phyloP scores from a whole-genome alignment of 2,329 filamentous ascomycete species.

The Metarhizium anisopliae region DNA sequence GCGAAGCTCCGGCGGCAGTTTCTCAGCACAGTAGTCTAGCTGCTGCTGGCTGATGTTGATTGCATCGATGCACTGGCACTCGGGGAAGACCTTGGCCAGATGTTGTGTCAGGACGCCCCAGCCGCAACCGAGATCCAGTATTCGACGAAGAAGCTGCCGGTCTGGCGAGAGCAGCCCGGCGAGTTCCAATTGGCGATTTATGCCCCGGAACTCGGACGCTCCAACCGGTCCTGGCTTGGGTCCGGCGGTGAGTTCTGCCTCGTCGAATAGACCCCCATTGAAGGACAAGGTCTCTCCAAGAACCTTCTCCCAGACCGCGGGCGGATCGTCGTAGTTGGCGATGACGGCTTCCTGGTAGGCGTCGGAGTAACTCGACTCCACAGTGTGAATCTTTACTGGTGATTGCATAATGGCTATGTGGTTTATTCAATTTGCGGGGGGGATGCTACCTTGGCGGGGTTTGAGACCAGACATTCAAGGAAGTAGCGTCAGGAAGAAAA shows the following conservation, averaged over 20 bases:
- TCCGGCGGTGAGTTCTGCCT: slow-evolving; percentile 1
- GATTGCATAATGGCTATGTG: background rate
- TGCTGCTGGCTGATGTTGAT: slow-evolving; percentile 5
- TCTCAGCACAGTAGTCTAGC: slow-evolving; percentile 2
- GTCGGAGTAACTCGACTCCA: background rate
- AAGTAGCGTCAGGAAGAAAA: too few relatives aligned
- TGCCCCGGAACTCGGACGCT: slow-evolving; percentile 1
- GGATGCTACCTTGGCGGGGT: background rate
- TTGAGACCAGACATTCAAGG: too few relatives aligned
- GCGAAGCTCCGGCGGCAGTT: background rate
- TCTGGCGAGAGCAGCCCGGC: slow-evolving; percentile 1
- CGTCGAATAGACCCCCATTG: background rate
- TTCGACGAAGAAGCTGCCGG: background rate
- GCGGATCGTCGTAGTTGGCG: slow-evolving; percentile 2
- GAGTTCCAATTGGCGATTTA: slow-evolving; percentile 4
- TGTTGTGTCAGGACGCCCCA: slow-evolving; percentile 4
- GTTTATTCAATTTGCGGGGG: background rate
- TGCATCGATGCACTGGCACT: slow-evolving; percentile 5
- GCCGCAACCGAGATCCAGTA: slow-evolving; percentile 5
- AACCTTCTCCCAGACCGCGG: slow-evolving; percentile 3
- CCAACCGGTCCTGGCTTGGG: slow-evolving; percentile 1
- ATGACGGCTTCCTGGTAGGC: slow-evolving; percentile 4
- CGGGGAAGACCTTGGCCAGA: slow-evolving; percentile 1
- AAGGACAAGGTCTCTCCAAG: slow-evolving; percentile 1
- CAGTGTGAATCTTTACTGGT: background rate